phyloP scores from a whole-genome alignment of 495 filamentous ascomycete genomes.

The Neurospora pannonica region DNA sequence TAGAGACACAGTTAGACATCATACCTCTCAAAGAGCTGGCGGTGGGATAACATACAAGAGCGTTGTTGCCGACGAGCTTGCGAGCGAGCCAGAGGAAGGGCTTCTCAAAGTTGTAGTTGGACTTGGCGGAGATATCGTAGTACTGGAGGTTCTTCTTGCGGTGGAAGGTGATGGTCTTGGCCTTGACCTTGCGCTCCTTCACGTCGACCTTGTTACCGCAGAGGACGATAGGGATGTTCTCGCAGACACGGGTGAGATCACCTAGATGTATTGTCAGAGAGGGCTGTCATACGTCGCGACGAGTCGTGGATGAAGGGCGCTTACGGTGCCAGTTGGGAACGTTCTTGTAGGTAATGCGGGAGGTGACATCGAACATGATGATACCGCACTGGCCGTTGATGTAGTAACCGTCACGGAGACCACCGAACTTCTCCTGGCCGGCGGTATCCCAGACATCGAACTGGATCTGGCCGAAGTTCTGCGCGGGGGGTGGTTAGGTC shows the following conservation, averaged over 20 bases:
- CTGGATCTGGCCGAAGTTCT: conserved; percentile 95
- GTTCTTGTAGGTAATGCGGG: conserved; percentile 99
- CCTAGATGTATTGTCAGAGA: conserved; percentile 43
- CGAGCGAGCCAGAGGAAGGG: conserved; percentile 99
- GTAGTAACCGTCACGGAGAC: conserved; percentile 99
- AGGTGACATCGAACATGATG: conserved; percentile 99
- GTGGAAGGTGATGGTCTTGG: conserved; percentile 99
- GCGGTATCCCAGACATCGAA: conserved; percentile 99
- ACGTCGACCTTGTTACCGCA: conserved; percentile 99
- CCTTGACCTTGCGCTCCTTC: conserved; percentile 99
- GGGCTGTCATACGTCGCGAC: background rate
- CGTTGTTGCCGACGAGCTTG: conserved; percentile 92
- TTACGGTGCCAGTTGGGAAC: conserved; percentile 99
- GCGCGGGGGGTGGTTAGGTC: conserved; percentile 12
- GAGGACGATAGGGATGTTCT: conserved; percentile 98
- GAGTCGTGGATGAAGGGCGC: conserved; percentile 24
- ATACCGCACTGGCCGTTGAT: conserved; percentile 99
- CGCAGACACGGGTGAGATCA: conserved; percentile 98
- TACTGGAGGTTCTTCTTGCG: conserved; percentile 99
- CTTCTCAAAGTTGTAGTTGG: conserved; percentile 99
- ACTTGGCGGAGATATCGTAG: conserved; percentile 99
- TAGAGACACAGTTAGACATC: conserved; percentile 26
- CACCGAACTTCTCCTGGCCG: conserved; percentile 99
- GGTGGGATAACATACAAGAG: conserved; percentile 53
- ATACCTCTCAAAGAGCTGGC: background rate